These are phyloP conservation scores for Trichoderma brevicompactum DNA, from an alignment of 2,329 filamentous ascomycete genomes.

Conservation along the genomic window DNA sequence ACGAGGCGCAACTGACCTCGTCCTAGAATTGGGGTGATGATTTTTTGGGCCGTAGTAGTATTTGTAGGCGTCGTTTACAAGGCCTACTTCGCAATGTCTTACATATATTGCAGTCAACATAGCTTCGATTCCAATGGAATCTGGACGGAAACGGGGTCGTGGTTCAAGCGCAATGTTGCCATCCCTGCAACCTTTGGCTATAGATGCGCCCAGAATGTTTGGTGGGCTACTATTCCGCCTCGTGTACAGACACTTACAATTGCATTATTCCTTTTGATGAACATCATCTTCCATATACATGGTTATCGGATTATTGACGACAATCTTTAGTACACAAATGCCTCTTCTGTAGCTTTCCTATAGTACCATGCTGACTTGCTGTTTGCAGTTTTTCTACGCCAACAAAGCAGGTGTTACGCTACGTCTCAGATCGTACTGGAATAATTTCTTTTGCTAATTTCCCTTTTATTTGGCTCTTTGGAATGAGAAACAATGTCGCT, in stretches of 20 bases:
- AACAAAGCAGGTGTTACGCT: slow-evolving; percentile 51
- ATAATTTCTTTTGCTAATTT: slow-evolving; percentile 67
- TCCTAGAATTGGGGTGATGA: slow-evolving; percentile 42
- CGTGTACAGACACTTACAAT: slow-evolving; percentile 50
- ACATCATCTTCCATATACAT: slow-evolving; percentile 43
- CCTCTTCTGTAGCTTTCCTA: not conserved
- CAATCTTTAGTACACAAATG: slow-evolving; percentile 46
- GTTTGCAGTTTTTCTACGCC: slow-evolving; percentile 41
- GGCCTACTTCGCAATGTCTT: slow-evolving; percentile 30
- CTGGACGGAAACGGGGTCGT: slow-evolving; percentile 30
- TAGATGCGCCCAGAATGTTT: slow-evolving; percentile 48
- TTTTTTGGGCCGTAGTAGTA: slow-evolving; percentile 49
- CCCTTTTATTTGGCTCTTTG: slow-evolving; percentile 68
- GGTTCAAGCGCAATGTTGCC: slow-evolving; percentile 42
- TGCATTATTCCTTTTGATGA: slow-evolving; percentile 44
- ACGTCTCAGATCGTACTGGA: slow-evolving; percentile 66
- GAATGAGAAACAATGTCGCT: slow-evolving; percentile 67
- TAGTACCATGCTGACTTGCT: not conserved
- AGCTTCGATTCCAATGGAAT: slow-evolving; percentile 17
- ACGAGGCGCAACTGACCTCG: slow-evolving; percentile 10
- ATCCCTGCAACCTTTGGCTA: slow-evolving; percentile 52
- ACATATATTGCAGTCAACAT: not conserved
- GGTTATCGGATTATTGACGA: slow-evolving; percentile 46
- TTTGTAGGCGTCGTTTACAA: slow-evolving; percentile 44
- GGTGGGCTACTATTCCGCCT: slow-evolving; percentile 51